Percentiles rank a stretch among this genome's conserved stretches.
phyloP scores from a whole-genome alignment of 345 rosid species.

The Melaleuca alternifolia region DNA sequence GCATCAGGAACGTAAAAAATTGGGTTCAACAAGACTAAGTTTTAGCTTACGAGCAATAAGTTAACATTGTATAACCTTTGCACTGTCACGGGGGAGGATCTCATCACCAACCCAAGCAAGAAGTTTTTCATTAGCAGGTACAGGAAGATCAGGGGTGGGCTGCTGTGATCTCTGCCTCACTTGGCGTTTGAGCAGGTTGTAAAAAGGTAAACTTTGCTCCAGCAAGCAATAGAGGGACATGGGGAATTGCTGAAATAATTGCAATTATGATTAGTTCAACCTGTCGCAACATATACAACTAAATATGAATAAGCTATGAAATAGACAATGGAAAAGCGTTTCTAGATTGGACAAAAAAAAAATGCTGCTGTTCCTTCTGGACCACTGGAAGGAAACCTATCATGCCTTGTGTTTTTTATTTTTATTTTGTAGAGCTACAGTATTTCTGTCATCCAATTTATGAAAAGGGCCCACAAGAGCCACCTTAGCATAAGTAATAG shows the following conservation, averaged over 20 bases:
- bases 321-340: neutral
- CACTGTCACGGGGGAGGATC: conserved; percentile 70
- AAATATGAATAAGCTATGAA: neutral
- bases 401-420: neutral
- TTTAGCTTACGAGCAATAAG: neutral
- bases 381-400: neutral
- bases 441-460: neutral
- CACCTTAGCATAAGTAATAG: neutral
- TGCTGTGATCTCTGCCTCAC: conserved; percentile 38
- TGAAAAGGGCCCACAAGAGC: neutral
- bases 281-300: neutral
- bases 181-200: conserved; percentile 55
- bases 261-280: neutral
- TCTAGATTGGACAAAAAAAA: neutral
- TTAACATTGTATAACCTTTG: conserved; percentile 34
- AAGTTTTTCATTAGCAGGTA: conserved; percentile 66
- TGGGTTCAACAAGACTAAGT: neutral
- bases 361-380: neutral
- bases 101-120: conserved; percentile 92
- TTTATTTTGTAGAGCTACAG: neutral
- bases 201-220: conserved; percentile 77
- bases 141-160: conserved; percentile 61
- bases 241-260: conserved; percentile 49
- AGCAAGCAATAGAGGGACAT: conserved; percentile 47
- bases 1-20: conserved; percentile 1